These are phyloP conservation scores for Nitzschia sp. DNA, from an alignment of 108 stramenopile genomes.

Conservation along the genomic window DNA sequence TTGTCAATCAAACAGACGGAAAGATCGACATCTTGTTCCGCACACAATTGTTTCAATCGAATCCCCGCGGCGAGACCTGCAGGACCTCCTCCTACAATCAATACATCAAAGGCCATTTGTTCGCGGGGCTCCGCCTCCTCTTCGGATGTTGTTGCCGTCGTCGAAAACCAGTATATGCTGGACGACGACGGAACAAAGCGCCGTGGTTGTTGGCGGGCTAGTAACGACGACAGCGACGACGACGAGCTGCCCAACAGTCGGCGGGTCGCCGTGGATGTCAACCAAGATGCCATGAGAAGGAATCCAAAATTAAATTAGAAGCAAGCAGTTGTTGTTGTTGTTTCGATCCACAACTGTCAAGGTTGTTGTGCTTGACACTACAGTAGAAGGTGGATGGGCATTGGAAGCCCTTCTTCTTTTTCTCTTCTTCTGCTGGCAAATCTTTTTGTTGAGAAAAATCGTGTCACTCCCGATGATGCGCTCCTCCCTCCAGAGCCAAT, in stretches of 20 bases:
- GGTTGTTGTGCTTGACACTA: too few relatives aligned
- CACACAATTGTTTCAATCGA: slow-evolving; percentile 93
- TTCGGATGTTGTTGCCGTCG: not conserved
- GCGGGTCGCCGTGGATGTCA: not conserved
- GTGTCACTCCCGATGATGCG: too few relatives aligned
- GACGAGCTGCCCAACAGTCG: not conserved
- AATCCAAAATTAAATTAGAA: not conserved
- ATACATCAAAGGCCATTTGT: slow-evolving; percentile 88
- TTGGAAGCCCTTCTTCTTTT: too few relatives aligned
- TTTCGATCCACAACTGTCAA: too few relatives aligned
- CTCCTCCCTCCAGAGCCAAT: too few relatives aligned
- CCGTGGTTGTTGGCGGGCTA: too few relatives aligned
- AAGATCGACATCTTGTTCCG: slow-evolving; percentile 82
- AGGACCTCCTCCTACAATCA: slow-evolving; percentile 89
- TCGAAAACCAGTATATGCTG: not conserved
- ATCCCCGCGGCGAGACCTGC: slow-evolving; percentile 96
- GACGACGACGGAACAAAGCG: too few relatives aligned
- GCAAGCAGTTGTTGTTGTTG: too few relatives aligned
- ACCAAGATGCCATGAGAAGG: slow-evolving; percentile 1
- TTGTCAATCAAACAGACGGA: slow-evolving; percentile 98
- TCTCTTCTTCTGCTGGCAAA: too few relatives aligned
- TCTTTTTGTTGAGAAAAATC: too few relatives aligned
- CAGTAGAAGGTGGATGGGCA: too few relatives aligned
- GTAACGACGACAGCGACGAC: too few relatives aligned
- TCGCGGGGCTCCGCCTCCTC: slow-evolving; percentile 57